Evolutionary conservation across 140 eudicot species (phyloP).

Genomic region (Bidens hawaiensis): DNA sequence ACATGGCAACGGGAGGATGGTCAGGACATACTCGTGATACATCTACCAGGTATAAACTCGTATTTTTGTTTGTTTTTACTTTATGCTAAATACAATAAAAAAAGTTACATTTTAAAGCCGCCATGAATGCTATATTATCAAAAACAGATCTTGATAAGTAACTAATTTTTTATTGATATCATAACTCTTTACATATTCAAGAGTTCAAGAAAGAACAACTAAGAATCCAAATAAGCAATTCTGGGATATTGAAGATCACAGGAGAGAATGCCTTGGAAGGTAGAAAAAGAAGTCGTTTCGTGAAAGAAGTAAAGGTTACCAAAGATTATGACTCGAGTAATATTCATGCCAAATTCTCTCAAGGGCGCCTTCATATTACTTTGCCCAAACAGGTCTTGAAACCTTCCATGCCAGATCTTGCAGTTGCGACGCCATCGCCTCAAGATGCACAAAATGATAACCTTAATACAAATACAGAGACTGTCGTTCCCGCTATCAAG

Average conservation of each 20-base stretch:
- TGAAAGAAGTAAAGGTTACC: conserved; percentile 53
- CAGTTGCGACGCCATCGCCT: conserved; percentile 7
- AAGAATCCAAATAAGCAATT: conserved; percentile 48
- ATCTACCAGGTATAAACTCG: conserved; percentile 56
- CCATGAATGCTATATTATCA: not conserved
- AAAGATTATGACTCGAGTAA: conserved; percentile 38
- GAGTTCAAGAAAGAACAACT: conserved; percentile 66
- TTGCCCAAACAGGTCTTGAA: conserved; percentile 39
- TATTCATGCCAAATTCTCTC: conserved; percentile 62
- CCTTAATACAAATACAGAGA: not conserved
- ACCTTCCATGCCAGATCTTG: not conserved
- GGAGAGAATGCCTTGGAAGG: conserved; percentile 47
- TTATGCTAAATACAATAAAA: not conserved
- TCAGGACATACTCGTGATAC: conserved; percentile 47
- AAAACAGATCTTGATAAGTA: not conserved
- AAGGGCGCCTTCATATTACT: conserved; percentile 44
- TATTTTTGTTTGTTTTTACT: no score
- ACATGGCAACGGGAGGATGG: conserved; percentile 54
- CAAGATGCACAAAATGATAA: conserved; percentile 2
- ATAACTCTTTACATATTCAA: conserved; percentile 10
- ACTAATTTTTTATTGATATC: not conserved
- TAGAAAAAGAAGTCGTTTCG: conserved; percentile 34
- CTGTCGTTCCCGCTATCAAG: not conserved
- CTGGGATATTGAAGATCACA: conserved; percentile 48
- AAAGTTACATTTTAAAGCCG: not conserved